These are phyloP conservation scores for Ascosphaera apis DNA, from an alignment of 2,329 filamentous ascomycete genomes.

Conservation along the genomic window DNA sequence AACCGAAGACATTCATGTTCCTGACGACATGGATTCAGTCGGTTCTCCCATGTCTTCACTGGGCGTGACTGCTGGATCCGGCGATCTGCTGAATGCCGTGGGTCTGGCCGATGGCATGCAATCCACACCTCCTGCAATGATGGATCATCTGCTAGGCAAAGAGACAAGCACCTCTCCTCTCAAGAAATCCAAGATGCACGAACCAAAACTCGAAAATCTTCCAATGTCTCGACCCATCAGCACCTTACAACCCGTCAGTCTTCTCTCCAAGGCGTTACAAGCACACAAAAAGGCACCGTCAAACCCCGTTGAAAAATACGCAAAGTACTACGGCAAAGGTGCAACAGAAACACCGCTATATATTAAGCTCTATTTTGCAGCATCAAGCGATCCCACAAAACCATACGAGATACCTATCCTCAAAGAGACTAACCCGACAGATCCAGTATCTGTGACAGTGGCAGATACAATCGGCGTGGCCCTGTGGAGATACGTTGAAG, in stretches of 20 bases:
- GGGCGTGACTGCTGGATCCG: constrained; percentile 30
- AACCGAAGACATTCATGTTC: constrained; percentile 15
- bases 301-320: constrained; percentile 39
- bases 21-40: constrained; percentile 25
- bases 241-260: constrained; percentile 31
- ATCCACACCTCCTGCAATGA: constrained; percentile 27
- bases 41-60: constrained; percentile 29
- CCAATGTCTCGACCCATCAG: constrained; percentile 40
- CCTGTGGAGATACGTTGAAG: constrained; percentile 38
- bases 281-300: constrained; percentile 31
- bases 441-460: constrained; percentile 28
- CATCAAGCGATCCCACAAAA: constrained; percentile 30
- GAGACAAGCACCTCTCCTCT: constrained; percentile 19
- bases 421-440: constrained; percentile 30
- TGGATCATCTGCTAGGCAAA: constrained; percentile 13
- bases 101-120: constrained; percentile 21
- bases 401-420: constrained; percentile 35
- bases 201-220: constrained; percentile 31
- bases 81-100: constrained; percentile 31
- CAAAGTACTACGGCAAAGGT: constrained; percentile 35
- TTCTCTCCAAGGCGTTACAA: constrained; percentile 34
- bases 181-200: constrained; percentile 24
- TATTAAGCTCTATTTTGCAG: constrained; percentile 39
- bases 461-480: constrained; percentile 39
- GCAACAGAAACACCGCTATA: constrained; percentile 33